phyloP scores from a whole-genome alignment of 257 asterid species.

The Lantana camara region DNA sequence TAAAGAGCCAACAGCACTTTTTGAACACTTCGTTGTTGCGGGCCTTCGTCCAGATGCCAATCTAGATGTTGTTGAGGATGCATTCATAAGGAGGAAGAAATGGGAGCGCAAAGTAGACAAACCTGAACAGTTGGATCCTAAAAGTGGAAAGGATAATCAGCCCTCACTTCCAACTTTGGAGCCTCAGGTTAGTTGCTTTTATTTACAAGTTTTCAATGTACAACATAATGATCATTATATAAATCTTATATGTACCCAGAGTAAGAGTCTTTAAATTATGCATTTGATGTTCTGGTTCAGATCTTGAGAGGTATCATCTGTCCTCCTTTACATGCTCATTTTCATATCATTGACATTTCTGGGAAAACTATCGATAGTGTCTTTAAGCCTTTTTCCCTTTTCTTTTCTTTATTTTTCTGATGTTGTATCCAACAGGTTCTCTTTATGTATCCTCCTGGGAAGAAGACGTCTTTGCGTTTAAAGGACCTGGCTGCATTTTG shows the following conservation, averaged over 20 bases:
- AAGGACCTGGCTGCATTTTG: slow-evolving; percentile 88
- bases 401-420: too few species aligned
- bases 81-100: slow-evolving; percentile 61
- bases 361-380: slow-evolving; percentile 9
- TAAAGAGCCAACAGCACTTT: slow-evolving; percentile 74
- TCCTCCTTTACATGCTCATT: background rate
- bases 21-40: slow-evolving; percentile 82
- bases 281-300: slow-evolving; percentile 1
- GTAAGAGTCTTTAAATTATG: slow-evolving; percentile 2
- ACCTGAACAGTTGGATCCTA: slow-evolving; percentile 42
- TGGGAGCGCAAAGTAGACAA: slow-evolving; percentile 57
- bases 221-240: slow-evolving; percentile 11
- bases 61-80: slow-evolving; percentile 81
- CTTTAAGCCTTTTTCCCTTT: slow-evolving; percentile 5
- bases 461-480: slow-evolving; percentile 58
- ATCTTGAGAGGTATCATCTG: slow-evolving; percentile 13
- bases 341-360: background rate
- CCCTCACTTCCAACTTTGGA: slow-evolving; percentile 72
- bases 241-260: background rate
- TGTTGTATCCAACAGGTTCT: slow-evolving; percentile 53
- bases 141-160: slow-evolving; percentile 39
- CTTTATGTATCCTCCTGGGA: slow-evolving; percentile 82
- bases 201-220: slow-evolving; percentile 23
- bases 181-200: slow-evolving; percentile 75
- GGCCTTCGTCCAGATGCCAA: slow-evolving; percentile 91